phyloP scores from a whole-genome alignment of 805 yeast genomes.

The Nakazawaea sp. region DNA sequence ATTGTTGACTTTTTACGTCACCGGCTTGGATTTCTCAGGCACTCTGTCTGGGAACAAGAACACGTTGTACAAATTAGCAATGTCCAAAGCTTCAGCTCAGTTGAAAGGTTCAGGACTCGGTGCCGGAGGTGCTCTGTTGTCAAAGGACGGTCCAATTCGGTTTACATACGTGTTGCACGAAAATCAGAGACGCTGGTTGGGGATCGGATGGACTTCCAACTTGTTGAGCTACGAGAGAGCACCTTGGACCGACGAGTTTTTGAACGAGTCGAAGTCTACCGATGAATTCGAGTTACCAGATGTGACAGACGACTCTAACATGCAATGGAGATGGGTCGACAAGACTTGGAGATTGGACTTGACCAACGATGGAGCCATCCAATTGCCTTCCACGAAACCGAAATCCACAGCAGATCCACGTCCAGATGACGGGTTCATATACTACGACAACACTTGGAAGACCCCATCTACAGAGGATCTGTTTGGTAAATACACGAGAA shows the following conservation, averaged over 20 bases:
- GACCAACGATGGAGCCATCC: slow-evolving; percentile 82
- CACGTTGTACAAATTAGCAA: slow-evolving; percentile 45
- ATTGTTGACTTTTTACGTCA: slow-evolving; percentile 66
- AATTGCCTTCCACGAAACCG: slow-evolving; percentile 54
- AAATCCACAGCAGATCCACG: slow-evolving; percentile 64
- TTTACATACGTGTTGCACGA: slow-evolving; percentile 92
- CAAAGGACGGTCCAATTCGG: slow-evolving; percentile 43
- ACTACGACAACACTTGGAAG: slow-evolving; percentile 92
- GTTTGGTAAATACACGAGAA: slow-evolving; percentile 84
- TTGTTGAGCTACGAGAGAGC: slow-evolving; percentile 88
- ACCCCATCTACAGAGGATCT: slow-evolving; percentile 84
- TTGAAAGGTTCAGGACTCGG: slow-evolving; percentile 16
- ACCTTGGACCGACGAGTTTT: slow-evolving; percentile 95
- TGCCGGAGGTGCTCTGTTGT: slow-evolving; percentile 12
- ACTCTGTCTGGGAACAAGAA: slow-evolving; percentile 25
- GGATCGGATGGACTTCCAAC: slow-evolving; percentile 96
- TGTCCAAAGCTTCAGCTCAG: slow-evolving; percentile 42
- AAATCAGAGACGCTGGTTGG: slow-evolving; percentile 95
- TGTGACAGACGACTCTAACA: slow-evolving; percentile 54
- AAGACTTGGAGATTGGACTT: slow-evolving; percentile 86
- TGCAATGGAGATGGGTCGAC: slow-evolving; percentile 95
- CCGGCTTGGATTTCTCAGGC: slow-evolving; percentile 76
- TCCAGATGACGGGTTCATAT: slow-evolving; percentile 79
- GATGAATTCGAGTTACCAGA: slow-evolving; percentile 79
- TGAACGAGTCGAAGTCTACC: slow-evolving; percentile 76